Base-by-base conservation (phyloP, 257 asterid genomes). In the Solanum clarkiae region DNA sequence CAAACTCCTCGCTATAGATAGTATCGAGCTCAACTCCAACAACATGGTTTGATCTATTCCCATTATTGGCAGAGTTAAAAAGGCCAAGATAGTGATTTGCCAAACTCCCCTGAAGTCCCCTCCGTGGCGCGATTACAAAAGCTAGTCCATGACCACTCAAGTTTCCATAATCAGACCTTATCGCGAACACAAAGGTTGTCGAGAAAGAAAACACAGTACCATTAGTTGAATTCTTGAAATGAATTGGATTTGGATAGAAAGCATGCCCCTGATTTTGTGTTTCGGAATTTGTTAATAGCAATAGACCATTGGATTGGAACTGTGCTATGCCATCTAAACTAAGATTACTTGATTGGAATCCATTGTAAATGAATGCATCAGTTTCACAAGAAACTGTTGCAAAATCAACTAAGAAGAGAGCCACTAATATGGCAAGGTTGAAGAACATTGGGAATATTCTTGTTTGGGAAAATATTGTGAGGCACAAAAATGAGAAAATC, bases 21-120 rank as follows among this genome's bases (percentile, higher is more conserved):
- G 97, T 92, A 51, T 94, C 98, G n/a, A 93, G 86, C 82, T 94
- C 98, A 17, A 94, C 90, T 0, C 94, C 95, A 15, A 93, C 71
- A 0, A 93, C 88, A 63, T 92, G 94, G 29, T 93, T 94, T 17
- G 90, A 87, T 1, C 1, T 1, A 36, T 86, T 84, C 1, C 95
- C 98, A 20, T 89, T 85, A 86, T 90, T 92, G 56, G 85, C 15
- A 1, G 80, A 86, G 18, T 93, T 92, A 74, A 94, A 89, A n/a
- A 91, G 88, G 44, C 98, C 97, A 55, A 94, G 88, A 86, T 89
- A 93, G 11, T 88, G 85, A 57, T 89, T 81, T 0, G 94, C 89
- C 1, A 74, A 79, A 63, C 91, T 85, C 6, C 87, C 87, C 0
- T 89, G 92, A 15, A 94, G 88, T 12, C 88, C 90, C 60, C 66